Percentiles rank a stretch among this genome's conserved stretches.
phyloP scores from a whole-genome alignment of 2,329 filamentous ascomycete species.

The Diaporthe longicolla region DNA sequence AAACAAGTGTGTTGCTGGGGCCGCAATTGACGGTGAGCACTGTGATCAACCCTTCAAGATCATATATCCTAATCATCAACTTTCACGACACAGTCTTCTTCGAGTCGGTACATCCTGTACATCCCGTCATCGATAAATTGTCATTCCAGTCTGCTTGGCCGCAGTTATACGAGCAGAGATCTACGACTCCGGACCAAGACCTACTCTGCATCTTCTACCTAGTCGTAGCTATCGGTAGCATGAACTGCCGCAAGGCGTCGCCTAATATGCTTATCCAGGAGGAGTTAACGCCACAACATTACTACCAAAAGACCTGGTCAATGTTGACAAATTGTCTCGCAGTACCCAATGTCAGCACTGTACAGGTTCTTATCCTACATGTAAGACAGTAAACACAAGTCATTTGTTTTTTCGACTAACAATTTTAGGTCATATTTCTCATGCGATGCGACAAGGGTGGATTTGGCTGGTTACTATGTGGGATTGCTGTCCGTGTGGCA shows the following conservation, averaged over 20 bases:
- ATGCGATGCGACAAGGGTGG: not conserved
- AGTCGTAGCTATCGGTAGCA: not conserved
- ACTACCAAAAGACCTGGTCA: not conserved
- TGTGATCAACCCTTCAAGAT: not conserved
- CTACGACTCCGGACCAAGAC: not conserved
- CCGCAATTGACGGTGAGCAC: not conserved
- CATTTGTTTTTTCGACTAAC: not conserved
- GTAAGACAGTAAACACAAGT: not conserved
- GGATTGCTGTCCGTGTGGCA: slow-evolving; percentile 6
- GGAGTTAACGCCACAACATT: too few relatives aligned
- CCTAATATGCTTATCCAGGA: too few relatives aligned
- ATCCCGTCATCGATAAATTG: not conserved
- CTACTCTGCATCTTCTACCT: not conserved
- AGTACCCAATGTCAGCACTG: not conserved
- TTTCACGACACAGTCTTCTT: not conserved
- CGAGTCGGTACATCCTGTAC: not conserved
- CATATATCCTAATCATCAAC: not conserved
- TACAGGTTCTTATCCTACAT: not conserved
- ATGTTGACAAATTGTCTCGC: slow-evolving; percentile 9
- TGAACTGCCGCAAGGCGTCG: not conserved
- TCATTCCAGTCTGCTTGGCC: not conserved
- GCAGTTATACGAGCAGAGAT: not conserved
- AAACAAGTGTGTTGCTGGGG: not conserved
- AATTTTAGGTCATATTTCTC: not conserved
- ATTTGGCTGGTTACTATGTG: slow-evolving; percentile 6